phyloP scores from a whole-genome alignment of 352 stramenopile species.

The Pythium volutum region DNA sequence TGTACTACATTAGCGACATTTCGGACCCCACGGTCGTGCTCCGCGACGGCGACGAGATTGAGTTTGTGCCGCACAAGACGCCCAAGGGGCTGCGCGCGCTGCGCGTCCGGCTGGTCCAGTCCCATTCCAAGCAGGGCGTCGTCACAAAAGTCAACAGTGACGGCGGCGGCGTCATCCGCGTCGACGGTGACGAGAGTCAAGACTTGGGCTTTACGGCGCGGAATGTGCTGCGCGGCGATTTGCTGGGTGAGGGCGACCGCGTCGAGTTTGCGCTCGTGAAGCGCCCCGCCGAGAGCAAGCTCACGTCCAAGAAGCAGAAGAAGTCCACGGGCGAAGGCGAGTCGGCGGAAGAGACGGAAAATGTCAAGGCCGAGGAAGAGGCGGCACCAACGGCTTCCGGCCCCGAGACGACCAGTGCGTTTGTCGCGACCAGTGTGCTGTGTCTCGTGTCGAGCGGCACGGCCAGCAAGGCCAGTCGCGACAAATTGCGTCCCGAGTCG shows the following conservation, averaged over 20 bases:
- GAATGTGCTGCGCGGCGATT: slow-evolving; percentile 56
- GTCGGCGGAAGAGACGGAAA: slow-evolving; percentile 7
- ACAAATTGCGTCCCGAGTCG: slow-evolving; percentile 30
- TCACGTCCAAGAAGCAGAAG: slow-evolving; percentile 12
- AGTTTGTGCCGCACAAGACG: slow-evolving; percentile 46
- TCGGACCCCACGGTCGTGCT: slow-evolving; percentile 48
- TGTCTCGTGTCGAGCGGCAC: slow-evolving; percentile 27
- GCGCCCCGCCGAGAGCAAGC: slow-evolving; percentile 19
- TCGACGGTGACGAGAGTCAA: slow-evolving; percentile 37
- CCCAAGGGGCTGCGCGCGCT: slow-evolving; percentile 49
- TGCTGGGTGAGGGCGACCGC: slow-evolving; percentile 60
- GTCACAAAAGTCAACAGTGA: slow-evolving; percentile 50
- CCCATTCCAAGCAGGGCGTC: slow-evolving; percentile 55
- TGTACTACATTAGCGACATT: slow-evolving; percentile 73
- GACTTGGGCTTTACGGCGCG: slow-evolving; percentile 47
- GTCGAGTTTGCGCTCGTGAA: slow-evolving; percentile 61
- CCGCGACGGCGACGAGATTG: slow-evolving; percentile 68
- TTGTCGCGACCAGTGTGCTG: slow-evolving; percentile 46
- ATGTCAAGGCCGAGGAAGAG: slow-evolving; percentile 14
- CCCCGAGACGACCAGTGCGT: slow-evolving; percentile 2
- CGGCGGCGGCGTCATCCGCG: slow-evolving; percentile 46
- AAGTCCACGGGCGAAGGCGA: neutral
- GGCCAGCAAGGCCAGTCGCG: neutral
- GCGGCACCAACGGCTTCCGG: neutral
- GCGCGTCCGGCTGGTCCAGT: slow-evolving; percentile 52